Evolutionary conservation across 2,329 filamentous ascomycete genomes (phyloP).

Genomic region (Cercospora nicotianae): DNA sequence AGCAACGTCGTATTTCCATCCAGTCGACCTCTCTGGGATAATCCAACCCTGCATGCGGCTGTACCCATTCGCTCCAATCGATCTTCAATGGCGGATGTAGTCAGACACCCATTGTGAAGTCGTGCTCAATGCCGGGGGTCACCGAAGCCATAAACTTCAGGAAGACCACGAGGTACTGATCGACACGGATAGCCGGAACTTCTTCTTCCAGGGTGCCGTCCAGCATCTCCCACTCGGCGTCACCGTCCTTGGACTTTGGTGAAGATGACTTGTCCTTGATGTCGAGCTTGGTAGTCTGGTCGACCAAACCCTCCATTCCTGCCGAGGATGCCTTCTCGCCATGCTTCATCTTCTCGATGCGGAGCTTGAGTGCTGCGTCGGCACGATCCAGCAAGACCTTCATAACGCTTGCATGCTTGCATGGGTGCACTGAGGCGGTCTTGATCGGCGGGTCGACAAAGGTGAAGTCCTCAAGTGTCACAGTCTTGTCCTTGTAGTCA

Average conservation of each 20-base stretch:
- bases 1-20: conserved; percentile 35
- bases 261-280: conserved; percentile 54
- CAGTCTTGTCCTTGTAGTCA: conserved; percentile 97
- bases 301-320: conserved; percentile 83
- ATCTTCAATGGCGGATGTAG: conserved; percentile 24
- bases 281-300: conserved; percentile 64
- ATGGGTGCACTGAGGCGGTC: conserved; percentile 95
- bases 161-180: conserved; percentile 85
- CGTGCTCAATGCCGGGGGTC: conserved; percentile 94
- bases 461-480: conserved; percentile 95
- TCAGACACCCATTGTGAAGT: conserved; percentile 94
- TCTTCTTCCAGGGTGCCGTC: conserved; percentile 62
- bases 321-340: conserved; percentile 52
- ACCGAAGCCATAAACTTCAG: conserved; percentile 75
- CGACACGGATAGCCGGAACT: conserved; percentile 79
- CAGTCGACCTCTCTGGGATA: conserved; percentile 34
- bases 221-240: conserved; percentile 64
- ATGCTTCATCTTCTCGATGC: conserved; percentile 73
- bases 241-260: conserved; percentile 48
- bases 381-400: conserved; percentile 94
- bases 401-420: conserved; percentile 97
- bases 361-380: conserved; percentile 85
- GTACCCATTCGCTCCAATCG: conserved; percentile 27
- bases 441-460: conserved; percentile 90
- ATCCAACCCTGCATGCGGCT: conserved; percentile 31